These are phyloP conservation scores for Penicillium sp. DNA, from an alignment of 2,329 filamentous ascomycete species.

Conservation along the genomic window DNA sequence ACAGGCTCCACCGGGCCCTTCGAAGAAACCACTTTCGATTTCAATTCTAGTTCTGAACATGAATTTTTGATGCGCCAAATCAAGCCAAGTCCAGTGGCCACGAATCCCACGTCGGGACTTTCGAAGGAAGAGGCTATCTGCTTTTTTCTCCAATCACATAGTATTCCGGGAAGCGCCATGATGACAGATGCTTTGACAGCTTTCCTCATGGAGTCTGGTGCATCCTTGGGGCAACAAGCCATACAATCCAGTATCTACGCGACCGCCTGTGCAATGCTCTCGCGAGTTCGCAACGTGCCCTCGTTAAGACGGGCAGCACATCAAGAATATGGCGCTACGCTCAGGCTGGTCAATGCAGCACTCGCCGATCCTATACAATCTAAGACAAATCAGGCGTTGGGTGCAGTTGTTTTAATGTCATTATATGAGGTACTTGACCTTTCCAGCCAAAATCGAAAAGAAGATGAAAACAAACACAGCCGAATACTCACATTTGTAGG, in stretches of 20 bases:
- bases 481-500: slow-evolving; percentile 24
- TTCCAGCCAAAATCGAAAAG: neutral
- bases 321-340: slow-evolving; percentile 58
- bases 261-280: slow-evolving; percentile 62
- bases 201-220: slow-evolving; percentile 23
- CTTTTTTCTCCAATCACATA: slow-evolving; percentile 42
- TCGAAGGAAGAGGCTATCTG: slow-evolving; percentile 39
- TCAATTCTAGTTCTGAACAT: slow-evolving; percentile 23
- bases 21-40: slow-evolving; percentile 15
- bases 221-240: slow-evolving; percentile 33
- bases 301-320: slow-evolving; percentile 54
- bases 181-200: slow-evolving; percentile 28
- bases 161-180: slow-evolving; percentile 33
- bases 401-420: slow-evolving; percentile 62
- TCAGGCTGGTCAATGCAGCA: slow-evolving; percentile 49
- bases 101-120: slow-evolving; percentile 30
- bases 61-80: slow-evolving; percentile 18
- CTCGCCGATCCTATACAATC: slow-evolving; percentile 39
- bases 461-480: neutral
- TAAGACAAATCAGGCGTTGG: slow-evolving; percentile 50
- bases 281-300: slow-evolving; percentile 56
- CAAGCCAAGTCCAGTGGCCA: slow-evolving; percentile 17
- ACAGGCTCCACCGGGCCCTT: slow-evolving; percentile 7
- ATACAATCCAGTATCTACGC: slow-evolving; percentile 58
- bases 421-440: slow-evolving; percentile 60